Evolutionary conservation across 202 grass and related monocot genomes (phyloP).

Genomic region (Digitaria exilis): DNA sequence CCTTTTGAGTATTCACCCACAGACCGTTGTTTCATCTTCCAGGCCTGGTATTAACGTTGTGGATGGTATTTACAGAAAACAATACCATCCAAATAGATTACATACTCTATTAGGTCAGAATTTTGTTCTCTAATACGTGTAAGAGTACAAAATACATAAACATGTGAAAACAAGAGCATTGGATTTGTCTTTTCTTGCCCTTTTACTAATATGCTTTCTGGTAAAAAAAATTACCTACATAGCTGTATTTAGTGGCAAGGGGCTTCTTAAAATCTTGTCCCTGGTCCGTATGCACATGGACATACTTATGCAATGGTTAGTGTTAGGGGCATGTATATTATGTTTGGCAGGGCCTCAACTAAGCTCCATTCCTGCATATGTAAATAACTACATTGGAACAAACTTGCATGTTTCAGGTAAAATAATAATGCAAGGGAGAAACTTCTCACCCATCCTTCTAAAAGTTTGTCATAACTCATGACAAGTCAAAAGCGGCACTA

Average conservation of each 20-base stretch:
- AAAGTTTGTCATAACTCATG: not conserved
- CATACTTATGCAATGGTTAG: no score
- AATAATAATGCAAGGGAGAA: not conserved
- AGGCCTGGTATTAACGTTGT: not conserved
- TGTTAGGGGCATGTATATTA: not conserved
- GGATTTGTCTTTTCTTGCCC: not conserved
- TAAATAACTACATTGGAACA: not conserved
- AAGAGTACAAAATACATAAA: not conserved
- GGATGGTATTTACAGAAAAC: not conserved
- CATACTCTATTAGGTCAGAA: not conserved
- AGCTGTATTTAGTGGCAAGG: not conserved
- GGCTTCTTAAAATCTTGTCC: not conserved
- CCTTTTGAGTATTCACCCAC: not conserved
- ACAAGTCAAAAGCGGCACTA: conserved; percentile 5
- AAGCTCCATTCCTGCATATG: not conserved
- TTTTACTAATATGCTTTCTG: not conserved
- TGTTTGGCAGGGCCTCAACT: not conserved
- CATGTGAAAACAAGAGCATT: not conserved
- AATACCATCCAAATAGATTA: not conserved
- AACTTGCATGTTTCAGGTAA: not conserved
- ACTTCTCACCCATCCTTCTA: not conserved
- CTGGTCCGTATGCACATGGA: not conserved
- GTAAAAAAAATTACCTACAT: not conserved
- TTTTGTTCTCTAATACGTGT: not conserved
- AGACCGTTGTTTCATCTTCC: not conserved